Evolutionary conservation across 148 eudicot genomes (phyloP).

Genomic region (Tetragonia tetragonoides): DNA sequence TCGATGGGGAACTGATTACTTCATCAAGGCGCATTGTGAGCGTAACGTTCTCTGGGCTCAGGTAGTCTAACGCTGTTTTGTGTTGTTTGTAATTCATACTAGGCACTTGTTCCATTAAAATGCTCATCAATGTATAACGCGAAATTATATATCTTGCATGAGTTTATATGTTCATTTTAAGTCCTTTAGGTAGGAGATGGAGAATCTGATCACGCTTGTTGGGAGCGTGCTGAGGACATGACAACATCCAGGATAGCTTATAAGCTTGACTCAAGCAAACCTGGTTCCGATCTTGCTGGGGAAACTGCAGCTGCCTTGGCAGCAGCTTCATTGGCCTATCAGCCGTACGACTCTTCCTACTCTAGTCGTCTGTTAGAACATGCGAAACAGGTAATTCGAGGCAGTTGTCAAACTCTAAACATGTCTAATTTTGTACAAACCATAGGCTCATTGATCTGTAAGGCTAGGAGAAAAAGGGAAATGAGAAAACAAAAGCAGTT

Average conservation of each 20-base stretch:
- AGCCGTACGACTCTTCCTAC: slow-evolving; percentile 71
- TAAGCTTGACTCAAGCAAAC: slow-evolving; percentile 45
- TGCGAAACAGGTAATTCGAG: slow-evolving; percentile 61
- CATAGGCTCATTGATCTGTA: neutral
- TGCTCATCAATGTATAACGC: too few species aligned
- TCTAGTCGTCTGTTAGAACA: slow-evolving; percentile 56
- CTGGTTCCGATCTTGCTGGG: slow-evolving; percentile 84
- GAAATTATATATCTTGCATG: too few species aligned
- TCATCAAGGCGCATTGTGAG: slow-evolving; percentile 73
- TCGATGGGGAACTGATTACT: slow-evolving; percentile 89
- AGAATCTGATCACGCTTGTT: slow-evolving; percentile 73
- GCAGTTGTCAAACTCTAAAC: neutral
- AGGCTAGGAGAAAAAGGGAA: neutral
- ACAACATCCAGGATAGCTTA: slow-evolving; percentile 68
- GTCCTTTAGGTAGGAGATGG: slow-evolving; percentile 74
- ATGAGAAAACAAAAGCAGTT: neutral
- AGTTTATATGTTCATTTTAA: neutral
- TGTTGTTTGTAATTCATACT: neutral
- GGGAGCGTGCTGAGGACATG: slow-evolving; percentile 94
- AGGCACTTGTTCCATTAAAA: neutral
- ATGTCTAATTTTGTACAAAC: neutral
- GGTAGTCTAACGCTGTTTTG: slow-evolving; percentile 26
- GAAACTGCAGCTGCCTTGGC: slow-evolving; percentile 96
- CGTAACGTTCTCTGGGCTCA: slow-evolving; percentile 76
- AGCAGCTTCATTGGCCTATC: slow-evolving; percentile 75